These are phyloP conservation scores for Olyra latifolia DNA, from an alignment of 176 grass and related monocot genomes.

Conservation along the genomic window DNA sequence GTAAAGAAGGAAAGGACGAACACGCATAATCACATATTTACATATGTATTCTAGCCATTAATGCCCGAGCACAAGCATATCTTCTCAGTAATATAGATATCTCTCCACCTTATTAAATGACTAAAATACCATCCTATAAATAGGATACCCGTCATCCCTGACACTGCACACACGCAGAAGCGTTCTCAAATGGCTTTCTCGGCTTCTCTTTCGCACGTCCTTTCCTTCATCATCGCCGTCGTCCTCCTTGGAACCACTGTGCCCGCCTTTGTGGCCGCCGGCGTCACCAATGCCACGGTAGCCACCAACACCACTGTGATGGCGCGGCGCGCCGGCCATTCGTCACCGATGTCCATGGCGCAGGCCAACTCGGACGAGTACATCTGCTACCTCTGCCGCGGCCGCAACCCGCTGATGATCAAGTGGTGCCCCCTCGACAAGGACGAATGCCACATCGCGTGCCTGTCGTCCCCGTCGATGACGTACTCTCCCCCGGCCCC, in stretches of 20 bases:
- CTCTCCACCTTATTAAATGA: not conserved
- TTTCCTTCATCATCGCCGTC: not conserved
- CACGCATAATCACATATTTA: not conserved
- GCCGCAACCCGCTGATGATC: slow-evolving; percentile 26
- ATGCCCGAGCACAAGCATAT: not conserved
- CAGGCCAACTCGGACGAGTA: not conserved
- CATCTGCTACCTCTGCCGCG: slow-evolving; percentile 46
- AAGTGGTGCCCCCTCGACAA: slow-evolving; percentile 23
- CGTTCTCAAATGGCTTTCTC: not conserved
- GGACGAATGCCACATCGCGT: slow-evolving; percentile 37
- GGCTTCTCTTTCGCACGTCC: not conserved
- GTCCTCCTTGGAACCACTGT: not conserved
- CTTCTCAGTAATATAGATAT: not conserved
- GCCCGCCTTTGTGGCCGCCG: not conserved
- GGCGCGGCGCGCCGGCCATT: not conserved
- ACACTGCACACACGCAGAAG: not conserved
- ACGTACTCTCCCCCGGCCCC: not conserved
- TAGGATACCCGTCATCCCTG: not conserved
- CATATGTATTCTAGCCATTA: not conserved
- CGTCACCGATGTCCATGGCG: not conserved
- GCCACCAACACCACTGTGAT: not conserved
- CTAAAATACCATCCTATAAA: not conserved
- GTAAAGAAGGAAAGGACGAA: not conserved
- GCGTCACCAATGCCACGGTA: not conserved
- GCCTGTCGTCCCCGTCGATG: slow-evolving; percentile 8